Conservation (phyloP, 108 stramenopile species). For the Skeletonema costatum region DNA sequence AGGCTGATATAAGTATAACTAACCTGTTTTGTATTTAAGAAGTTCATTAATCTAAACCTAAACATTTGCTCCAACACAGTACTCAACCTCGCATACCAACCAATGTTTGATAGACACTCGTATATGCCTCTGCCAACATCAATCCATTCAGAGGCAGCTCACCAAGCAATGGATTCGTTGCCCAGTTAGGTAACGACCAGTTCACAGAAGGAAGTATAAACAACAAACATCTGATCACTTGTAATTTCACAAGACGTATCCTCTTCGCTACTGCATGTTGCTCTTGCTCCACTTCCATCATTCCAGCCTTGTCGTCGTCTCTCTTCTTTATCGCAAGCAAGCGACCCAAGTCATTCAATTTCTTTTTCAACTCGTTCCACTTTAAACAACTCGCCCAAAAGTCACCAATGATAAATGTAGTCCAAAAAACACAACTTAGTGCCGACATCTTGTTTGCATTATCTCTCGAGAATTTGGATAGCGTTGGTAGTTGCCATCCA, state of each 20-base stretch:
- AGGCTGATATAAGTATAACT: too few relatives aligned
- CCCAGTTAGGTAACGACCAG: slow-evolving; percentile 85
- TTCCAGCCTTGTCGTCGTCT: slow-evolving; percentile 38
- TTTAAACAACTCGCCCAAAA: slow-evolving; percentile 46
- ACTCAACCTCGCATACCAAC: slow-evolving; percentile 19
- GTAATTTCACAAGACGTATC: slow-evolving; percentile 45
- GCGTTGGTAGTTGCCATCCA: slow-evolving; percentile 63
- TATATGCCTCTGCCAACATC: slow-evolving; percentile 69
- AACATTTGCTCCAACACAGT: too few relatives aligned
- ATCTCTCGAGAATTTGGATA: slow-evolving; percentile 18
- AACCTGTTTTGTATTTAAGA: too few relatives aligned
- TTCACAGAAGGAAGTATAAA: slow-evolving; percentile 69
- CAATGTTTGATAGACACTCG: slow-evolving; percentile 71
- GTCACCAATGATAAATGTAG: slow-evolving; percentile 65
- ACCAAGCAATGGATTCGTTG: slow-evolving; percentile 65
- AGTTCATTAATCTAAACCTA: too few relatives aligned
- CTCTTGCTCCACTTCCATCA: slow-evolving; percentile 18
- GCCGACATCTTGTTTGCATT: slow-evolving; percentile 60
- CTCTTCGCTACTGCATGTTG: slow-evolving; percentile 18
- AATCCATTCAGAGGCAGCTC: slow-evolving; percentile 60
- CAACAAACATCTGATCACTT: slow-evolving; percentile 63
- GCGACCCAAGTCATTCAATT: slow-evolving; percentile 21
- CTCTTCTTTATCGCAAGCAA: slow-evolving; percentile 18
- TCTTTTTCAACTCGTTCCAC: slow-evolving; percentile 40
- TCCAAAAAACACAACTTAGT: slow-evolving; percentile 76